Conservation (phyloP, 352 stramenopile genomes). For the Globisporangium spinosum region DNA sequence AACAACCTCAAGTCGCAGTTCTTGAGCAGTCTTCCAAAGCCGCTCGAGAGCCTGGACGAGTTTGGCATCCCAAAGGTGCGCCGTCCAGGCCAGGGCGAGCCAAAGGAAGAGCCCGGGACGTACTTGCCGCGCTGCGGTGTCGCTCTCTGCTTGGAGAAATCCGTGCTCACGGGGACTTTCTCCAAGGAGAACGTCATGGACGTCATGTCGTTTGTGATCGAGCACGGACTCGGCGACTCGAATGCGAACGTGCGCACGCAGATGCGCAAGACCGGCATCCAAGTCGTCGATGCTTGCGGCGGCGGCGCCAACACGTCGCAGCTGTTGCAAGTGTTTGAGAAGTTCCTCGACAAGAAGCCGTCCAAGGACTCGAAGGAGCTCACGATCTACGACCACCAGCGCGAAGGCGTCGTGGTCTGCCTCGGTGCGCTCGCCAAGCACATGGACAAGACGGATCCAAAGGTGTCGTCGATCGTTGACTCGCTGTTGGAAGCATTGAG, state of each 20-base stretch:
- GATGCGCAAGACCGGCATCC: constrained; percentile 84
- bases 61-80: constrained; percentile 75
- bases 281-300: constrained; percentile 70
- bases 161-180: constrained; percentile 38
- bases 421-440: constrained; percentile 88
- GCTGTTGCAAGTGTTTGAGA: constrained; percentile 74
- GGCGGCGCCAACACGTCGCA: constrained; percentile 56
- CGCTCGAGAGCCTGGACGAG: constrained; percentile 52
- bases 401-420: constrained; percentile 89
- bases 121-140: constrained; percentile 72
- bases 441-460: constrained; percentile 86
- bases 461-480: constrained; percentile 87
- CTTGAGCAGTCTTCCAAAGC: constrained; percentile 47
- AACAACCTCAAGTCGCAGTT: constrained; percentile 74
- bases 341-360: constrained; percentile 63
- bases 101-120: constrained; percentile 51
- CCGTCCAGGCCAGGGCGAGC: constrained; percentile 44
- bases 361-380: constrained; percentile 40
- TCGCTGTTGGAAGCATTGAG: constrained; percentile 83
- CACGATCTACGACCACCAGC: constrained; percentile 82
- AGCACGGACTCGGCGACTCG: constrained; percentile 67
- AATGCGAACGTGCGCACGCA: constrained; percentile 70
- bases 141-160: constrained; percentile 73
- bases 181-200: constrained; percentile 58
- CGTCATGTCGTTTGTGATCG: constrained; percentile 78